Conservation (phyloP, 2,329 filamentous ascomycete species). For the Phyllosticta ampelicida region DNA sequence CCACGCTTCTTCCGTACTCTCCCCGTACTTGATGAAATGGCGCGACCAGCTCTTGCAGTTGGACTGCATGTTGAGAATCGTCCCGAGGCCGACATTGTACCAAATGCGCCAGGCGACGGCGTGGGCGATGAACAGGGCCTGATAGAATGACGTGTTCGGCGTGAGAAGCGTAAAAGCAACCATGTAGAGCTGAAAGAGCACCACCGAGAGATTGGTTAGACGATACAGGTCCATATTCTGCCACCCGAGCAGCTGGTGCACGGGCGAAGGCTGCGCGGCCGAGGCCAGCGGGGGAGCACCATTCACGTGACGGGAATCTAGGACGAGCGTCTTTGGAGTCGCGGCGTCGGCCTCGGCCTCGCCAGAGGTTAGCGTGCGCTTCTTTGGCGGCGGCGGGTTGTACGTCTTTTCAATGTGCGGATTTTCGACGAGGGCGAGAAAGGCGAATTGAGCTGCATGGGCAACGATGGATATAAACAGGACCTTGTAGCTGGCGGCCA, state of each 20-base stretch:
- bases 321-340: conserved; percentile 18
- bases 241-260: conserved; percentile 75
- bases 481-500: conserved; percentile 96
- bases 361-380: conserved; percentile 21
- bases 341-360: conserved; percentile 11
- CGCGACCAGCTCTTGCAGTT: conserved; percentile 89
- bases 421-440: conserved; percentile 85
- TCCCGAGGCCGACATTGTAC: conserved; percentile 81
- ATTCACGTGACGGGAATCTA: conserved; percentile 28
- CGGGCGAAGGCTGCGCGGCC: conserved; percentile 48
- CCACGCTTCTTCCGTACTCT: conserved; percentile 86
- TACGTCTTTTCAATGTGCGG: conserved; percentile 98
- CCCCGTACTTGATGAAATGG: conserved; percentile 94
- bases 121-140: conserved; percentile 69
- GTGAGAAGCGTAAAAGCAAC: conserved; percentile 63
- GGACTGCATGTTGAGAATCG: conserved; percentile 76
- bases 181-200: conserved; percentile 68
- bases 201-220: conserved; percentile 69
- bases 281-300: conserved; percentile 30
- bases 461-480: conserved; percentile 93
- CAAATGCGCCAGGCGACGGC: conserved; percentile 78
- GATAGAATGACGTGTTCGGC: conserved; percentile 63
- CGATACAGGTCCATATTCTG: conserved; percentile 82
- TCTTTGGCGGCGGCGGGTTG: conserved; percentile 70
- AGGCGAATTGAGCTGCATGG: conserved; percentile 87